A percentile compares a stretch with the other conserved stretches of the same genome.
phyloP scores from a whole-genome alignment of 331 rosid genomes.

The Spiraea crenata region DNA sequence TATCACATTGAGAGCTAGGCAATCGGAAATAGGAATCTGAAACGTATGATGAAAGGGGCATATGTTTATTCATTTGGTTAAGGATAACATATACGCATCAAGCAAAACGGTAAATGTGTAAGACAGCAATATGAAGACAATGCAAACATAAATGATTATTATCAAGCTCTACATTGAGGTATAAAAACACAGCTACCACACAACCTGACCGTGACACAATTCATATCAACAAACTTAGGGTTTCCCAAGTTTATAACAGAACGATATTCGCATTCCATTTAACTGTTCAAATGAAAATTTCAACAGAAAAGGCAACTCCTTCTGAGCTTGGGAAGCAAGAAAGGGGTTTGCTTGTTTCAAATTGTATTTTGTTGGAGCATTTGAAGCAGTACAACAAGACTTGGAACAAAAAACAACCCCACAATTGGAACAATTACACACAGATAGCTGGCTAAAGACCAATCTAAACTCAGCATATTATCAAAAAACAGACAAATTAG shows the following conservation, averaged over 20 bases:
- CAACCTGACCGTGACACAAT: constrained; percentile 5
- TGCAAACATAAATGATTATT: background rate
- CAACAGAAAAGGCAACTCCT: constrained; percentile 2
- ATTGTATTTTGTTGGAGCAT: background rate
- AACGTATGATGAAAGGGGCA: background rate
- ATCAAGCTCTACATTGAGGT: background rate
- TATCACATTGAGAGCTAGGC: background rate
- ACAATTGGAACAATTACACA: background rate
- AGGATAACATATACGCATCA: background rate
- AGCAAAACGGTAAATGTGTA: too few species aligned
- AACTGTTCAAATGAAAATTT: background rate
- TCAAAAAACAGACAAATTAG: background rate
- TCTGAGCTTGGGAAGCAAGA: constrained; percentile 1
- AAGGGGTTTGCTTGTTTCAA: background rate
- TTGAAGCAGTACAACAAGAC: background rate
- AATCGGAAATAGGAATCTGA: constrained; percentile 6
- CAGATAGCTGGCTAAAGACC: constrained; percentile 1
- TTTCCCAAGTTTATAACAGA: background rate
- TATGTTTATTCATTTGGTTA: too few species aligned
- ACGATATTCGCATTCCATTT: background rate
- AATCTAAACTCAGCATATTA: background rate
- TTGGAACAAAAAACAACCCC: background rate
- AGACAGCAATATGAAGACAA: background rate
- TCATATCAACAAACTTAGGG: background rate
- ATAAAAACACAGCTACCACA: background rate